phyloP scores from a whole-genome alignment of 2,329 filamentous ascomycete species.

The Stachybotrys chlorohalonatus region DNA sequence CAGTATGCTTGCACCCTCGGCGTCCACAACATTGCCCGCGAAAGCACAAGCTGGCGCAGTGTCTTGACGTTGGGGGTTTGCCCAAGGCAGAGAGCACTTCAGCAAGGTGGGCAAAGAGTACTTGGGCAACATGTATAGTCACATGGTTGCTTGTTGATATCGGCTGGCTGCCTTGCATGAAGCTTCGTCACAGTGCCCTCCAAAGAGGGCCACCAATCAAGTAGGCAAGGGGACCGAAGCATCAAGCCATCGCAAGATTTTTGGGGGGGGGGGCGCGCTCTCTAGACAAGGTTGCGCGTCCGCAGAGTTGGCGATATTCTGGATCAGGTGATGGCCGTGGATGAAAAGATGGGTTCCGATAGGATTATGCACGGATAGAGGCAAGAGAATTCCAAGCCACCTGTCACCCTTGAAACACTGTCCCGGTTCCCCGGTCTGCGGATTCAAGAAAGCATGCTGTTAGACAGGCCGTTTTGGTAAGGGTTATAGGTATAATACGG shows the following conservation, averaged over 20 bases:
- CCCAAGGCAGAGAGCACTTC: no score
- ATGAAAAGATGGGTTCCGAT: neutral
- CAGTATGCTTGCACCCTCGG: no score
- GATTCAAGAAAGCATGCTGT: neutral
- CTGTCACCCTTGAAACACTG: neutral
- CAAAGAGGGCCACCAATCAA: neutral
- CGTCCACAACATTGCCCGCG: no score
- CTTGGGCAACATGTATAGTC: neutral
- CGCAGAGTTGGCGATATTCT: no score
- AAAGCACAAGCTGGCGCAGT: no score
- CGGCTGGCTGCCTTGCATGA: neutral
- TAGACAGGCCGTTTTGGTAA: neutral
- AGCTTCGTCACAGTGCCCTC: neutral
- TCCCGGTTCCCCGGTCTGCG: neutral
- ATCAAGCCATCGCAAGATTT: no score
- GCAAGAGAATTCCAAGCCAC: neutral
- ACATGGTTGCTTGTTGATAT: neutral
- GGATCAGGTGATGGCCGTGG: no score
- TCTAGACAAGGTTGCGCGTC: no score
- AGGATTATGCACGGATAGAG: neutral
- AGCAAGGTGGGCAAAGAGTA: neutral
- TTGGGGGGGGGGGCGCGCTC: no score
- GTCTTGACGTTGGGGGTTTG: no score
- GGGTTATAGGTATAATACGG: neutral
- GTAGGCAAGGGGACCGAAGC: no score